These are phyloP conservation scores for Erigeron canadensis DNA, from an alignment of 129 eudicot species.

Conservation along the genomic window DNA sequence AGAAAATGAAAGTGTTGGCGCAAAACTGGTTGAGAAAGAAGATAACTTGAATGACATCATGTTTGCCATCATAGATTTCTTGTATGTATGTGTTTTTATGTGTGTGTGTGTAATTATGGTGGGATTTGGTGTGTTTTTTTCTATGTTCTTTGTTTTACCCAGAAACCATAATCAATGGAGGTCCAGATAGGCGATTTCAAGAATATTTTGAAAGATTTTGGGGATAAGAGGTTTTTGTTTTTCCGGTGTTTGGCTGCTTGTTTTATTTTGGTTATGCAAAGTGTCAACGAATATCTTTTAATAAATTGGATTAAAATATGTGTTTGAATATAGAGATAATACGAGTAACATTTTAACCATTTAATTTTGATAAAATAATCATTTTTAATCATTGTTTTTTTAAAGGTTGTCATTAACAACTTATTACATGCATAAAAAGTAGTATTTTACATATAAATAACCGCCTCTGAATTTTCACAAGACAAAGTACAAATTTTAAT, in stretches of 20 bases:
- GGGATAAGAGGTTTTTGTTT: constrained; percentile 25
- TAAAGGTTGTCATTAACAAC: no score
- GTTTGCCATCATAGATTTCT: constrained; percentile 22
- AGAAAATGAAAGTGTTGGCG: constrained; percentile 29
- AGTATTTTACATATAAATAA: no score
- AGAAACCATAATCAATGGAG: constrained; percentile 24
- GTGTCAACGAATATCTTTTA: no score
- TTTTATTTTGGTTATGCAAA: neutral
- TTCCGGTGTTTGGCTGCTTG: neutral
- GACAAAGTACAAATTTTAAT: no score
- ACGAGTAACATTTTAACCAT: no score
- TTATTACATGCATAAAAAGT: no score
- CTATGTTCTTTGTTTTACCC: neutral
- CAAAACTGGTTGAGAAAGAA: constrained; percentile 26
- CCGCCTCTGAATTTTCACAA: no score
- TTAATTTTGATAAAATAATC: no score
- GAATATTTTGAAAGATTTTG: neutral
- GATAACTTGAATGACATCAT: constrained; percentile 30
- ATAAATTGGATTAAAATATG: no score
- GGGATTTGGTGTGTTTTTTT: neutral
- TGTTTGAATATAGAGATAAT: no score
- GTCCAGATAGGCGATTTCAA: constrained; percentile 1
- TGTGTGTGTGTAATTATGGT: neutral
- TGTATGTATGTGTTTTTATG: constrained; percentile 4
- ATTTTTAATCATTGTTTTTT: no score